Conservation (phyloP, 495 filamentous ascomycete species). For the Paragyromitra xinjiangensis region DNA sequence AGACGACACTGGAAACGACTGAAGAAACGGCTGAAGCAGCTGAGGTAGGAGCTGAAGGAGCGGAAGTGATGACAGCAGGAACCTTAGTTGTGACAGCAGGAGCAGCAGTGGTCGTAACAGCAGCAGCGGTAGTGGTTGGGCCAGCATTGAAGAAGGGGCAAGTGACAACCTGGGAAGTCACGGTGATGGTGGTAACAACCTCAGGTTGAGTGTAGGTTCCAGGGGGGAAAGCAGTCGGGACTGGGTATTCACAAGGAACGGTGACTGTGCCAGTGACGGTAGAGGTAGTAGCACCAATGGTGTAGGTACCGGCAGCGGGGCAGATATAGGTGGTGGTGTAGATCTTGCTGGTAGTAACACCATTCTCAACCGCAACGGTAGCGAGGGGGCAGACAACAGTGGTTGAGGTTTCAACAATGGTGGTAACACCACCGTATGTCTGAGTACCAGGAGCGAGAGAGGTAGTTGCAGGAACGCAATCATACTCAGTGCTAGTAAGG, state of each 20-base stretch:
- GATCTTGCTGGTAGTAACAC: slow-evolving; percentile 73
- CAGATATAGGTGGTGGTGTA: slow-evolving; percentile 78
- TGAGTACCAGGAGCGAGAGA: slow-evolving; percentile 70
- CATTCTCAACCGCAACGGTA: slow-evolving; percentile 68
- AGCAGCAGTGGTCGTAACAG: slow-evolving; percentile 35
- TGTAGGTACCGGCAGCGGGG: slow-evolving; percentile 82
- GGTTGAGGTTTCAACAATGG: slow-evolving; percentile 73
- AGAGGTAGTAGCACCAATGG: slow-evolving; percentile 76
- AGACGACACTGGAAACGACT: not conserved
- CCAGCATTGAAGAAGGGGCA: slow-evolving; percentile 71
- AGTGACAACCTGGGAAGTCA: slow-evolving; percentile 73
- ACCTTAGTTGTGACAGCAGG: not conserved
- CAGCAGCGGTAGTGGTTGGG: slow-evolving; percentile 52
- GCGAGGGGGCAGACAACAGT: slow-evolving; percentile 79
- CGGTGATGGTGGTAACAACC: slow-evolving; percentile 72
- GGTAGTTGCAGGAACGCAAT: slow-evolving; percentile 71
- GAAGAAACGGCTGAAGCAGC: not conserved
- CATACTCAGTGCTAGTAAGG: slow-evolving; percentile 71
- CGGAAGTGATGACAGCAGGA: not conserved
- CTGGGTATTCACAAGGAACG: slow-evolving; percentile 72
- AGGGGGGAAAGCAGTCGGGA: slow-evolving; percentile 70
- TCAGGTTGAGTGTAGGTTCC: slow-evolving; percentile 79
- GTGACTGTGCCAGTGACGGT: slow-evolving; percentile 63
- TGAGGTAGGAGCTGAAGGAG: slow-evolving; percentile 13
- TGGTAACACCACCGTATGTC: slow-evolving; percentile 81